Percentiles rank a stretch among this genome's conserved stretches.
Evolutionary conservation across 2,329 filamentous ascomycete genomes (phyloP).

Genomic region (Purpureocillium lavendulum): DNA sequence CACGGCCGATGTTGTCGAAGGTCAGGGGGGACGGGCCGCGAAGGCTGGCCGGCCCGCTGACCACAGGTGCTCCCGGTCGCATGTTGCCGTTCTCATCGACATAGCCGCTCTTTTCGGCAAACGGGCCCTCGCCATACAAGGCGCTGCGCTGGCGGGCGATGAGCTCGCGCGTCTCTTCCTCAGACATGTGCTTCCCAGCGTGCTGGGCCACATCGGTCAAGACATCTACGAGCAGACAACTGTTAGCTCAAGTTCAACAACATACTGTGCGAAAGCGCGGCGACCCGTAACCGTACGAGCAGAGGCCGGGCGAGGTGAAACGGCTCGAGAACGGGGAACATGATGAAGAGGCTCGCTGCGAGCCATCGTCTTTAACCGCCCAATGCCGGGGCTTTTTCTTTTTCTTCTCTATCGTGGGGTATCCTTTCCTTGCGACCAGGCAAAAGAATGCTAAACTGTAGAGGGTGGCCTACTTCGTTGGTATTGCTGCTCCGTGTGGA

Average conservation of each 20-base stretch:
- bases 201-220: constrained; percentile 34
- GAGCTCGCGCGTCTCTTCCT: constrained; percentile 91
- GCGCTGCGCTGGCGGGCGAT: constrained; percentile 94
- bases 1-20: constrained; percentile 52
- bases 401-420: constrained; percentile 17
- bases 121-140: constrained; percentile 71
- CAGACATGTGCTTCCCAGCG: constrained; percentile 74
- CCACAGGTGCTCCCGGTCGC: constrained; percentile 58
- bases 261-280: background rate
- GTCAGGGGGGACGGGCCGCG: constrained; percentile 74
- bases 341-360: constrained; percentile 4
- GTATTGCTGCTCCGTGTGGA: constrained; percentile 99
- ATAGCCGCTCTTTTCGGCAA: constrained; percentile 59
- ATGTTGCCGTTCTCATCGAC: constrained; percentile 59
- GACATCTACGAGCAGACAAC: constrained; percentile 37
- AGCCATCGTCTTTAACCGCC: constrained; percentile 10
- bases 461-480: constrained; percentile 93
- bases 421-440: constrained; percentile 16
- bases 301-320: background rate
- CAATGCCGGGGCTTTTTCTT: constrained; percentile 22
- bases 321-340: background rate
- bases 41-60: constrained; percentile 53
- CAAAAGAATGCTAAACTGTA: constrained; percentile 56
- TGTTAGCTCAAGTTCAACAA: constrained; percentile 25
- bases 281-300: constrained; percentile 6